Base-by-base conservation (phyloP, 2,329 filamentous ascomycete genomes). In the Phialemonium atrogriseum region DNA sequence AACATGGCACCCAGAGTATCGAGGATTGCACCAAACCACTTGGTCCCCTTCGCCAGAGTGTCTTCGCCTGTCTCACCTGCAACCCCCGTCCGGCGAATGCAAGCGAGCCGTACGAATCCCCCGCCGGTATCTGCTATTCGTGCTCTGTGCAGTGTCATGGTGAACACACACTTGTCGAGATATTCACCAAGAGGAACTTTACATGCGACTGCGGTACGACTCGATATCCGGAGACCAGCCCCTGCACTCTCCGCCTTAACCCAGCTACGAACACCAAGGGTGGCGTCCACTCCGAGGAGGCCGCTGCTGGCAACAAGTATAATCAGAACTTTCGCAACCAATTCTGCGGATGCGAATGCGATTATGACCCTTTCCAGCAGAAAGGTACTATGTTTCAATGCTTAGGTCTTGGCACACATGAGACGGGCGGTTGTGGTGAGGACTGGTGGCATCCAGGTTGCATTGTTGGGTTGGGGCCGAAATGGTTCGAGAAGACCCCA, bases 301-400 rank as follows among this genome's bases (percentile, higher is more conserved):
- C 87, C 5, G 69, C 77, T 11, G 62, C 65, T 24, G 76, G 69
- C 42, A 96, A 98, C 62, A 80, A 73, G 46, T 98, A 98, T 64
- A 94, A 95, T 50, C 84, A 95, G 39, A 98, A 98, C 62, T 98
- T 94, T 49, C 72, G 76, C 44, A 96, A 96, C 49, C 74, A 70
- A 26, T 98, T 98, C 60, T 98, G 91, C 54, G 84, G 82, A 2
- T 98, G 91, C 50, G 74, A 74, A 18, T 81, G 88, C 48, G 77
- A 88, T 37, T 98, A 98, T 52, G 83, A 95, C 52, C 77, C 89
- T 0, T 74, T 89, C 28, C 70, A 84, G 51, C 87, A 98, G 54
- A 93, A 89, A 46, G 89, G 89, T 0, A 96, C 88, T 23, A 98
- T 98, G 91, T 98, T 93, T 46, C 91, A 98, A 56, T 98, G 91